A percentile compares a stretch with the other conserved stretches of the same genome.
Evolutionary conservation across 2,329 filamentous ascomycete species (phyloP).

Genomic region (Ophiocordyceps unilateralis): DNA sequence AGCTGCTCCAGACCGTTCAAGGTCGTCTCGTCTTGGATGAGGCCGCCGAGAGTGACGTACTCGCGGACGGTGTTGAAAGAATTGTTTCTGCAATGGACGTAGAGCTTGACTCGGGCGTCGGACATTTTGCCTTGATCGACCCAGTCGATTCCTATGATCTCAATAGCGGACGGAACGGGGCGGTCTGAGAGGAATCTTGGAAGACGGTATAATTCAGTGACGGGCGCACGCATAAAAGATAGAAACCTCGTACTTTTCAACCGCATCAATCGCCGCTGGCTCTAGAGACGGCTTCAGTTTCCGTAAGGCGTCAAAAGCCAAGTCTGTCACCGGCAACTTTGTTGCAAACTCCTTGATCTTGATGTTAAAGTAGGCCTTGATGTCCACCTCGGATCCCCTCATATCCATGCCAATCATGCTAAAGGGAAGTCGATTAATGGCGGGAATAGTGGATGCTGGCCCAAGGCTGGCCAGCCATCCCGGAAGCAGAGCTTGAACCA

Average conservation of each 20-base stretch:
- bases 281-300: slow-evolving; percentile 2
- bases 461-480: slow-evolving; percentile 1
- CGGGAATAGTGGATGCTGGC: background rate
- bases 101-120: slow-evolving; percentile 4
- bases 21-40: slow-evolving; percentile 2
- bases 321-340: background rate
- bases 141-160: slow-evolving; percentile 4
- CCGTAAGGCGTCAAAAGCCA: slow-evolving; percentile 1
- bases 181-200: slow-evolving; percentile 1
- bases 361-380: slow-evolving; percentile 4
- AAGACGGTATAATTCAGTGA: too few species aligned
- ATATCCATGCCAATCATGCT: slow-evolving; percentile 3
- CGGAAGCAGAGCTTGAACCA: slow-evolving; percentile 1
- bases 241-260: slow-evolving; percentile 2
- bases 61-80: slow-evolving; percentile 4
- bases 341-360: slow-evolving; percentile 4
- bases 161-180: background rate
- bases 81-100: slow-evolving; percentile 3
- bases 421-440: slow-evolving; percentile 3
- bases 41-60: slow-evolving; percentile 4
- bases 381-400: slow-evolving; percentile 1
- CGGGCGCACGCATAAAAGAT: too few species aligned
- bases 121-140: slow-evolving; percentile 2
- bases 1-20: slow-evolving; percentile 1
- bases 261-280: slow-evolving; percentile 1